Base-by-base conservation (phyloP, 2,329 filamentous ascomycete species). In the Diplocarpon mali region DNA sequence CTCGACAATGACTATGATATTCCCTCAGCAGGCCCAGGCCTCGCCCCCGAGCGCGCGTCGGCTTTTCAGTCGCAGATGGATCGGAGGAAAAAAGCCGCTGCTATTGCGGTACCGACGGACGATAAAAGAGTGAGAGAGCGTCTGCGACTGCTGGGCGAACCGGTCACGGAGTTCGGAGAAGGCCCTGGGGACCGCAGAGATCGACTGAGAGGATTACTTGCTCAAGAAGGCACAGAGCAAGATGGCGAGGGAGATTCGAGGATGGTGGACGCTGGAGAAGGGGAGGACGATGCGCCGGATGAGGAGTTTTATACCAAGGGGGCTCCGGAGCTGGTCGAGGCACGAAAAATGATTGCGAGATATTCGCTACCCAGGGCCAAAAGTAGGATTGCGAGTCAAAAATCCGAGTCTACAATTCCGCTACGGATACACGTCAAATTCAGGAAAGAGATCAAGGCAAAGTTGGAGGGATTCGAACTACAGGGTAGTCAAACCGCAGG, bases 301-400 rank as follows among this genome's bases (percentile, higher is more conserved):
- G 88, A 96, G 60, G 92, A 98, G 57, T 98, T 95, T 64, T 98
- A 95, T 63, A 95, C 90, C 0, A 76, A 84, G 56, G 92, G 92
- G 2, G 77, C 80, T 1, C 71, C 76, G 3, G 80, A 81, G 34
- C 69, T 98, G 17, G 67, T 95, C 4, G 71, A 83, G 40, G 85
- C 87, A 2, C 75, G 92, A 48, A 78, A 80, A 57, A 75, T 82
- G 20, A 88, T 98, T 49, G 87, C 89, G 6, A 72, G 75, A 37
- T 96, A 82, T 64, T 94, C 88, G 5, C 67, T 98, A 39, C 87
- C 88, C 1, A 73, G 86, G 45, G 85, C 92, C 40, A 86, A 85
- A 61, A 75, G 75, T 54, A 76, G 90, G 52, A 69, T 92, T 3
- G 78, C 76, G 15, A 83, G 82, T 54, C 87, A 95, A 61, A 85